phyloP scores from a whole-genome alignment of 2,329 filamentous ascomycete species.

The Ophiosphaerella narmari region DNA sequence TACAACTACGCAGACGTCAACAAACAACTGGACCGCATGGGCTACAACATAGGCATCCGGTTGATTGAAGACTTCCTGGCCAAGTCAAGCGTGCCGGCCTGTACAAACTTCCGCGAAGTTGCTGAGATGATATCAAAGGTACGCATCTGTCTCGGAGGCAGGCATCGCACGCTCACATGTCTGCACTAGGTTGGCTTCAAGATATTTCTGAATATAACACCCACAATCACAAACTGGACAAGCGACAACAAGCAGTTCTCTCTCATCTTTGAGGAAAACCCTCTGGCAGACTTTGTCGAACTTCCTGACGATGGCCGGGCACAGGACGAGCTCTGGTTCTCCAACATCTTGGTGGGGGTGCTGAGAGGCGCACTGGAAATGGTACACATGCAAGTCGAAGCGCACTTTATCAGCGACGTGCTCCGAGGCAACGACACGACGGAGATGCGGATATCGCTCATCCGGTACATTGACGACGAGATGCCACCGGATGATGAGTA shows the following conservation, averaged over 20 bases:
- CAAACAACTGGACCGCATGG: slow-evolving; percentile 98
- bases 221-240: slow-evolving; percentile 92
- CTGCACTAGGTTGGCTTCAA: slow-evolving; percentile 85
- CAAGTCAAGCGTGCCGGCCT: slow-evolving; percentile 88
- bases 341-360: slow-evolving; percentile 94
- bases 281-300: slow-evolving; percentile 95
- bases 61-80: slow-evolving; percentile 97
- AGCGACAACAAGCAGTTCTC: slow-evolving; percentile 96
- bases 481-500: slow-evolving; percentile 95
- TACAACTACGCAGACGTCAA: slow-evolving; percentile 94
- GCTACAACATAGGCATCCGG: slow-evolving; percentile 95
- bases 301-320: slow-evolving; percentile 92
- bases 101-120: slow-evolving; percentile 91
- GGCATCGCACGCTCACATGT: slow-evolving; percentile 9
- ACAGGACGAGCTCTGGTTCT: slow-evolving; percentile 98
- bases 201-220: slow-evolving; percentile 97
- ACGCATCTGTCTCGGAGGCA: neutral
- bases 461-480: slow-evolving; percentile 96
- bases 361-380: slow-evolving; percentile 91
- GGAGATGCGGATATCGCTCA: slow-evolving; percentile 90
- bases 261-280: slow-evolving; percentile 94
- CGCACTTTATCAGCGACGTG: slow-evolving; percentile 93
- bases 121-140: slow-evolving; percentile 96
- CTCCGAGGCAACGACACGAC: slow-evolving; percentile 93
- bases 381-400: slow-evolving; percentile 99